A percentile compares a stretch with the other conserved stretches of the same genome.
phyloP scores from a whole-genome alignment of 2,329 filamentous ascomycete species.

The Epichloe sp. region DNA sequence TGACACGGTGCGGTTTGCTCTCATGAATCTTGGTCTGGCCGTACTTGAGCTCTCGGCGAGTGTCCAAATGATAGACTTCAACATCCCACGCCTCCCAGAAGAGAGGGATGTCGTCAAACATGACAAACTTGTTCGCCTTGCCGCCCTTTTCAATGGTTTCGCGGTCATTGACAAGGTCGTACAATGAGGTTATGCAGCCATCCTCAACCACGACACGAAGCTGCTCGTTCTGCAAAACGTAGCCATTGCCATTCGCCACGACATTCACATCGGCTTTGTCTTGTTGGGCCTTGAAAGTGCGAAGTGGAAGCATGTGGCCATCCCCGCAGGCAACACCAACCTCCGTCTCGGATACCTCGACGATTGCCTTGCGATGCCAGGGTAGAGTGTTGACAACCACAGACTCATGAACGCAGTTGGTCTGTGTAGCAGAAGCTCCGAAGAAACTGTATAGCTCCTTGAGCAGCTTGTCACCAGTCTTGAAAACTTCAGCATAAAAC shows the following conservation, averaged over 20 bases:
- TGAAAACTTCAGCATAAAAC: constrained; percentile 74
- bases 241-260: constrained; percentile 43
- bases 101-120: constrained; percentile 93
- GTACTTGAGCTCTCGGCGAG: constrained; percentile 60
- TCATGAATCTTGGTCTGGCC: constrained; percentile 60
- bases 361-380: constrained; percentile 67
- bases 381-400: constrained; percentile 74
- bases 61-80: constrained; percentile 88
- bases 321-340: constrained; percentile 43
- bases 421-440: constrained; percentile 38
- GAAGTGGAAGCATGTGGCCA: constrained; percentile 38
- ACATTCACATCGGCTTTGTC: constrained; percentile 38
- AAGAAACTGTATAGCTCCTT: constrained; percentile 56
- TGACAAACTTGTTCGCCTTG: constrained; percentile 81
- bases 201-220: constrained; percentile 59
- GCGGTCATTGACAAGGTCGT: constrained; percentile 58
- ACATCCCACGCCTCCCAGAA: constrained; percentile 99
- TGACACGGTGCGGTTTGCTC: constrained; percentile 60
- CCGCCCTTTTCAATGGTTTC: constrained; percentile 62
- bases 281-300: constrained; percentile 31
- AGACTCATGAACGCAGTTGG: constrained; percentile 31
- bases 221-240: constrained; percentile 66
- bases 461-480: constrained; percentile 59
- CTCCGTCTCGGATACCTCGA: constrained; percentile 44
- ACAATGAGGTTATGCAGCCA: constrained; percentile 73